Conservation (phyloP, 257 asterid species). For the Buddleja alternifolia region DNA sequence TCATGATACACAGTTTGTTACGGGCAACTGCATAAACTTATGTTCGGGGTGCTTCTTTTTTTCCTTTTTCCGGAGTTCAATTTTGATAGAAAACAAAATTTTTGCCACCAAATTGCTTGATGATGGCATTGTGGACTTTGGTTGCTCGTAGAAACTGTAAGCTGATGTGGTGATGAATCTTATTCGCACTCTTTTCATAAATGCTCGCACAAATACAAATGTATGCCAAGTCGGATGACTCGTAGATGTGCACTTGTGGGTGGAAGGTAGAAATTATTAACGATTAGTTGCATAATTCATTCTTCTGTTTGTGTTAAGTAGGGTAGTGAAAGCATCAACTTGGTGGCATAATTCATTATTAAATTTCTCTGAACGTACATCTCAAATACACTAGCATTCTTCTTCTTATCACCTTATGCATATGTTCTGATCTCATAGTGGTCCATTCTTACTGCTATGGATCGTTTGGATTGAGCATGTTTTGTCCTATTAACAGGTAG, state of each 20-base stretch:
- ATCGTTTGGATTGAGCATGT: conserved; percentile 33
- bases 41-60: too few relatives aligned
- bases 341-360: neutral
- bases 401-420: conserved; percentile 18
- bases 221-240: neutral
- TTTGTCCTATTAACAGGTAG: conserved; percentile 59
- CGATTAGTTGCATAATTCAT: neutral
- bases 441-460: conserved; percentile 25
- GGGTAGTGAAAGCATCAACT: neutral
- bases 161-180: conserved; percentile 12
- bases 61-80: neutral
- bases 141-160: neutral
- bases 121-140: neutral
- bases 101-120: neutral
- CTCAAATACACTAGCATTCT: conserved; percentile 4
- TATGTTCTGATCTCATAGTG: conserved; percentile 24
- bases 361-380: neutral
- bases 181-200: neutral
- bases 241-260: neutral
- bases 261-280: neutral
- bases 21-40: too few relatives aligned
- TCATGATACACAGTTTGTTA: too few relatives aligned
- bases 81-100: conserved; percentile 1
- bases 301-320: neutral
- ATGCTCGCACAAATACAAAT: neutral